Conservation (phyloP, 179 eudicot genomes). For the Drosera spatulata region DNA sequence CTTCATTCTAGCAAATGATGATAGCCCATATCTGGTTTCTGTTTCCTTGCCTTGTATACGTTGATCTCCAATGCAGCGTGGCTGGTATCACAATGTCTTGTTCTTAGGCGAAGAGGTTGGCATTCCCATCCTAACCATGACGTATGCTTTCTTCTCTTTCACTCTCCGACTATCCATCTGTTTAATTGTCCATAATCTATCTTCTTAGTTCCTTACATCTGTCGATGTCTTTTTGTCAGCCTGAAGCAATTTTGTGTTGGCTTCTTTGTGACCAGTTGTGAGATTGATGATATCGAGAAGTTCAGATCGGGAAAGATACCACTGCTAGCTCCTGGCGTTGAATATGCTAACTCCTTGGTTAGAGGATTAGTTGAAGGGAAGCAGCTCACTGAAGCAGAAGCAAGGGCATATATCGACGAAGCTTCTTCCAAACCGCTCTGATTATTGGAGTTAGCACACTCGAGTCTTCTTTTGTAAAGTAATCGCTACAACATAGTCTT, state of each 20-base stretch:
- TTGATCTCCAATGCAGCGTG: constrained; percentile 8
- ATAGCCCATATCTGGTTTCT: background rate
- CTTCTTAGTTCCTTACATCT: no score
- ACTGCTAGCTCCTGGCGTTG: constrained; percentile 19
- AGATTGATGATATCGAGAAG: background rate
- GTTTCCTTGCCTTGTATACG: background rate
- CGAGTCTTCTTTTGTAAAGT: background rate
- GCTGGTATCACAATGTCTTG: background rate
- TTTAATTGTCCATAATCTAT: background rate
- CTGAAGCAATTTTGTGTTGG: background rate
- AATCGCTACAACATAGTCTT: no score
- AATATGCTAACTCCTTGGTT: background rate
- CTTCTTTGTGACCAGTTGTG: constrained; percentile 22
- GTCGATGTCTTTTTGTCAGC: background rate
- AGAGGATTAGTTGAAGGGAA: background rate
- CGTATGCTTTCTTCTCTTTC: constrained; percentile 8
- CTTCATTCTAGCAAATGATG: background rate
- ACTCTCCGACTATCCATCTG: background rate
- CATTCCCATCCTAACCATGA: background rate
- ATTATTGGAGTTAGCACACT: constrained; percentile 1
- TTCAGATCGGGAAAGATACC: constrained; percentile 9
- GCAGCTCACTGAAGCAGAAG: background rate
- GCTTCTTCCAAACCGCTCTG: constrained; percentile 55
- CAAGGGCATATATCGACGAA: constrained; percentile 19
- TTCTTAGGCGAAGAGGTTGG: constrained; percentile 59